Base-by-base conservation (phyloP, 1,139 yeast species). In the Schwanniomyces etchellsii region DNA sequence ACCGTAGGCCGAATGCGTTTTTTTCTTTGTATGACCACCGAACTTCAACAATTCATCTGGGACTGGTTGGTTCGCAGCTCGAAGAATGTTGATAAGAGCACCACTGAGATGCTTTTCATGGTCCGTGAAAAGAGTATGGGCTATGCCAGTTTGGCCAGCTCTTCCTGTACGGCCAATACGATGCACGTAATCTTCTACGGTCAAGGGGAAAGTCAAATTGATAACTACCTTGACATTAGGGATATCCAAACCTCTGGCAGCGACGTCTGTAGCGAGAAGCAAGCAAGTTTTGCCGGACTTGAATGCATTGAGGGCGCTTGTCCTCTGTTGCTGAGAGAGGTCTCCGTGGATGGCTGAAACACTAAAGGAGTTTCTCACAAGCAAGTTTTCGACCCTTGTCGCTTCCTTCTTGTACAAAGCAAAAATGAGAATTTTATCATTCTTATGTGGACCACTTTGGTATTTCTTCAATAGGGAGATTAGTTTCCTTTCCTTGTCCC, bases 91-190 rank as follows among this genome's bases (percentile, higher is more conserved):
- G 63, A 85, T 81, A 45, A 91, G 68, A 3, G 95, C 97, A 39
- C 99, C 99, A 40, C 96, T 83, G 34, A 93, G 71, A 55, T 91
- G 98, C 60, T 91, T 91, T 55, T 91, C 98, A 48, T 89, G 95
- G 45, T 89, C 97, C 5, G 99, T 93, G 64, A 91, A 91, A 33
- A 91, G 68, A 1, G 98, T 91, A 52, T 89, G 94, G 13, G 99
- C 95, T 40, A 77, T 76, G 50, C 99, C 99, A 2, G 88, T 70
- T 58, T 83, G 86, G 27, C 98, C 98, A 11, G 98, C 98, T 64
- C 99, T 81, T 39, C 98, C 98, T 12, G 98, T 91, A 70, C 98
- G 81, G 43, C 98, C 98, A 45, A 91, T 91, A 63, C 98, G 77
- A 58, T 91, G 98, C 29, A 91, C 98, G 50, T 91, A 91, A 62